Percentiles rank a stretch among this genome's conserved stretches.
phyloP scores from a whole-genome alignment of 345 rosid species.

The Turritis glabra region DNA sequence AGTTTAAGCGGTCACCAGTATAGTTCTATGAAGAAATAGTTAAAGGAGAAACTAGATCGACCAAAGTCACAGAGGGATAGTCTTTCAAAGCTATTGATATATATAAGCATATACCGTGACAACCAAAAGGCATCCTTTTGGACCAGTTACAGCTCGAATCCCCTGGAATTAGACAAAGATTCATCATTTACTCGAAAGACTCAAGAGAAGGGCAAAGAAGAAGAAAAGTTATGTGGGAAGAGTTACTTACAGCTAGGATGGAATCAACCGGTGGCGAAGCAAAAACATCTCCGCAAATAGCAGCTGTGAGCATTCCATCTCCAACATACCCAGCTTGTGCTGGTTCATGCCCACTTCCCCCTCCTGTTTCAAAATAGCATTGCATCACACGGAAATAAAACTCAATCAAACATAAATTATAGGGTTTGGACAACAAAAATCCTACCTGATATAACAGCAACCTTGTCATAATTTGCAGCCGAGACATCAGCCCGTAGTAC shows the following conservation, averaged over 20 bases:
- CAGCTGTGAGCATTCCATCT: conserved; percentile 95
- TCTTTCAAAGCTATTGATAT: conserved; percentile 4
- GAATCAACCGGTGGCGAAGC: conserved; percentile 87
- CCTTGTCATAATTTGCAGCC: conserved; percentile 60
- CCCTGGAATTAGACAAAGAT: conserved; percentile 52
- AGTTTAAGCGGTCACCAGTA: conserved; percentile 90
- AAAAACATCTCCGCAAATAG: conserved; percentile 90
- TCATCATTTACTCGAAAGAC: conserved; percentile 9
- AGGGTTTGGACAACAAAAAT: neutral
- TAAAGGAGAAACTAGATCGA: conserved; percentile 11
- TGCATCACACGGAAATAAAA: neutral
- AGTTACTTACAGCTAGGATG: conserved; percentile 67
- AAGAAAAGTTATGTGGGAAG: conserved; percentile 1
- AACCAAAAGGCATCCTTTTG: conserved; percentile 87
- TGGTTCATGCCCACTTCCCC: conserved; percentile 97
- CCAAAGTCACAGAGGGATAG: neutral
- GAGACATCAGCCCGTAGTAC: conserved; percentile 78
- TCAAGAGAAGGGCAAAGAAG: conserved; percentile 2
- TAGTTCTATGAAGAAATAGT: conserved; percentile 58
- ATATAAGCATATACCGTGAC: conserved; percentile 57
- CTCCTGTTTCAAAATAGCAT: conserved; percentile 52
- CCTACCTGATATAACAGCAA: conserved; percentile 81
- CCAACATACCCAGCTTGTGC: conserved; percentile 95
- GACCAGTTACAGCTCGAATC: conserved; percentile 92
- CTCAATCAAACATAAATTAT: neutral